Conservation (phyloP, 2,329 filamentous ascomycete genomes). For the Stemphylium lycopersici region DNA sequence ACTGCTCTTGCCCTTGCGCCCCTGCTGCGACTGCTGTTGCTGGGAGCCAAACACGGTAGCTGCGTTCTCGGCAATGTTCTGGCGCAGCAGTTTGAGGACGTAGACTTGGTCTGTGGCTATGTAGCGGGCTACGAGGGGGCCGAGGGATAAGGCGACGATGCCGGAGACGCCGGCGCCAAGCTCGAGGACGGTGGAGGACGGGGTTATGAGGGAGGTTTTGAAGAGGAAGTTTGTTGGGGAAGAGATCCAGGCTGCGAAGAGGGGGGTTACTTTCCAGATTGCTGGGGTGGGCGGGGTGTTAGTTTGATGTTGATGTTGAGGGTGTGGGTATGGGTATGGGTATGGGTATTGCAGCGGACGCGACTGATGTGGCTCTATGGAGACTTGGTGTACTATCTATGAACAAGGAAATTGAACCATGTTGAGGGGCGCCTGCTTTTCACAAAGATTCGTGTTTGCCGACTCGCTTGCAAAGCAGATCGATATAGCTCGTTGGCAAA, state of each 20-base stretch:
- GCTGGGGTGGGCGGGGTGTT: slow-evolving; percentile 57
- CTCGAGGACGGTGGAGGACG: slow-evolving; percentile 71
- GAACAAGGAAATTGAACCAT: too few species aligned
- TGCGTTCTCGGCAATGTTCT: slow-evolving; percentile 73
- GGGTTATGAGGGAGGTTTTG: slow-evolving; percentile 58
- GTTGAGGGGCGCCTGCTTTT: too few species aligned
- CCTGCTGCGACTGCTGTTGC: slow-evolving; percentile 7
- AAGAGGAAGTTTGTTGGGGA: slow-evolving; percentile 68
- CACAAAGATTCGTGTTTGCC: too few species aligned
- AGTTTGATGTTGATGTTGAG: neutral
- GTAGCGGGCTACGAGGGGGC: slow-evolving; percentile 67
- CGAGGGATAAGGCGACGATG: slow-evolving; percentile 73
- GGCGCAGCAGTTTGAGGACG: slow-evolving; percentile 74
- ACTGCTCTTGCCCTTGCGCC: neutral
- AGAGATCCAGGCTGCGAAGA: slow-evolving; percentile 80
- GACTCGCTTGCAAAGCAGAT: too few species aligned
- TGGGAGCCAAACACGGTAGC: slow-evolving; percentile 14
- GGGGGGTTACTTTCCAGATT: slow-evolving; percentile 88
- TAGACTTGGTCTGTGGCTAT: slow-evolving; percentile 89
- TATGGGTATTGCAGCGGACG: too few species aligned
- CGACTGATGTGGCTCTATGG: too few species aligned
- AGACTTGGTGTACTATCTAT: too few species aligned
- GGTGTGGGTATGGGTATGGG: too few species aligned
- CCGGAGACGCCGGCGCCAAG: slow-evolving; percentile 89
- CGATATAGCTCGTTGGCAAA: too few species aligned